phyloP scores from a whole-genome alignment of 2,329 filamentous ascomycete genomes.

The Colletotrichum sp. region DNA sequence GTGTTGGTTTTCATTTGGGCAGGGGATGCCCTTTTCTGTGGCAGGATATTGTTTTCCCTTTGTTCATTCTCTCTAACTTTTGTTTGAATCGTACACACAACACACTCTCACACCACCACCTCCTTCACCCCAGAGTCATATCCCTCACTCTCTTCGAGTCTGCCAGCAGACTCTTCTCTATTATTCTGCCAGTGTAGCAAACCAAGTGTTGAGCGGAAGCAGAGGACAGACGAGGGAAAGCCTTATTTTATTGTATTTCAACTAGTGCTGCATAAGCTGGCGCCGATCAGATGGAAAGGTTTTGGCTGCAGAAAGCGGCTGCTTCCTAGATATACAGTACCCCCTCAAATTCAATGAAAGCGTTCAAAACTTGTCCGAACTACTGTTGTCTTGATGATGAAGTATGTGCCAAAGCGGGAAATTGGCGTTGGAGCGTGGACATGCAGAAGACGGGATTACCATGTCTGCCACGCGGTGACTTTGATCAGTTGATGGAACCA shows the following conservation, averaged over 20 bases:
- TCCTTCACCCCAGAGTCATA: background rate
- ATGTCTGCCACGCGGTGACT: slow-evolving; percentile 7
- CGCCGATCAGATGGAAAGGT: background rate
- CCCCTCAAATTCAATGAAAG: slow-evolving; percentile 12
- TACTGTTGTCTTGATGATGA: background rate
- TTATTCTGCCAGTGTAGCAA: slow-evolving; percentile 11
- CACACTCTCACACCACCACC: slow-evolving; percentile 7
- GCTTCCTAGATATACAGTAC: slow-evolving; percentile 19
- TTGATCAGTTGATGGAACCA: background rate
- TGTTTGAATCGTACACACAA: slow-evolving; percentile 23
- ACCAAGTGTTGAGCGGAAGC: background rate
- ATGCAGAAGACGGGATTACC: slow-evolving; percentile 4
- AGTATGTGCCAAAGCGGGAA: background rate
- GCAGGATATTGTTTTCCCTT: slow-evolving; percentile 23
- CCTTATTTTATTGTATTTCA: slow-evolving; percentile 10
- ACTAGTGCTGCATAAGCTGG: slow-evolving; percentile 14
- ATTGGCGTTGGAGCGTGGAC: background rate
- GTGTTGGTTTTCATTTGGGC: slow-evolving; percentile 6
- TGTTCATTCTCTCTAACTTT: slow-evolving; percentile 19
- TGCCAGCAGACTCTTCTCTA: slow-evolving; percentile 17
- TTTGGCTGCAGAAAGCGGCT: slow-evolving; percentile 9
- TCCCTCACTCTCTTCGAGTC: background rate
- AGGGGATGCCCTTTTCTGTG: slow-evolving; percentile 11
- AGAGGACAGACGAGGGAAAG: background rate
- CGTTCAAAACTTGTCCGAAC: background rate